Evolutionary conservation across 306 rosid species (phyloP), one percentile per base, ranked within the genome.

Genomic region (Elaeagnus macrophylla): DNA sequence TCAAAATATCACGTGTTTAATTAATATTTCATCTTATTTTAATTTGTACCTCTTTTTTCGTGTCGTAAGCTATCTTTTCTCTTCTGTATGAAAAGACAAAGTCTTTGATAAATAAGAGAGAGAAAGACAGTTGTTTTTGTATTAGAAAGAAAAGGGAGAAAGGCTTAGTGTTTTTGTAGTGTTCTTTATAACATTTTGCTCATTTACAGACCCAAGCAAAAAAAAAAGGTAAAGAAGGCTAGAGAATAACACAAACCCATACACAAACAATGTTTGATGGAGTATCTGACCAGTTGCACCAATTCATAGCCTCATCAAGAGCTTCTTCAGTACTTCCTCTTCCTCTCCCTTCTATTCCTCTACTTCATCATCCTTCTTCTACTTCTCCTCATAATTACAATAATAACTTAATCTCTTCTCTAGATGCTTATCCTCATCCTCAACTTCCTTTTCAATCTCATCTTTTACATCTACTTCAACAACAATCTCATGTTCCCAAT

Each of bases 201-300:
- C 61, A 73, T 79, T 83, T 75, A 83, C 85, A 64, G 79, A 55
- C 50, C 60, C 56, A 35, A 61, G 12, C 59, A 71, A 72, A 50
- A 38, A 13, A 57, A 35, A 46, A 12, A 48, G 13, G 39, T 32
- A 32, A 39, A 61, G 49, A 41, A 35, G 40, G 13, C 13, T 44
- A 45, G 18, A 3, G n/a, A 41, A 3, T 10, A 19, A 9, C 7
- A 7, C 38, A 37, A 16, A 37, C 18, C 4, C 41, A 37, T 1
- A 60, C 62, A 63, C 59, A 81, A 79, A 71, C 32, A 72, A 83
- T 86, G 95, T 86, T 84, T 47, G 81, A 90, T 80, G 97, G 89
- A 80, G 83, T 76, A 19, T 80, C 94, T 39, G 95, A 90, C 25
- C 97, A 86, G 61, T 72, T 86, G 77, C 95, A 83, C 80, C 95